Evolutionary conservation across 192 early-diverging fungal species (phyloP).

Genomic region (Ambispora gerdemannii): DNA sequence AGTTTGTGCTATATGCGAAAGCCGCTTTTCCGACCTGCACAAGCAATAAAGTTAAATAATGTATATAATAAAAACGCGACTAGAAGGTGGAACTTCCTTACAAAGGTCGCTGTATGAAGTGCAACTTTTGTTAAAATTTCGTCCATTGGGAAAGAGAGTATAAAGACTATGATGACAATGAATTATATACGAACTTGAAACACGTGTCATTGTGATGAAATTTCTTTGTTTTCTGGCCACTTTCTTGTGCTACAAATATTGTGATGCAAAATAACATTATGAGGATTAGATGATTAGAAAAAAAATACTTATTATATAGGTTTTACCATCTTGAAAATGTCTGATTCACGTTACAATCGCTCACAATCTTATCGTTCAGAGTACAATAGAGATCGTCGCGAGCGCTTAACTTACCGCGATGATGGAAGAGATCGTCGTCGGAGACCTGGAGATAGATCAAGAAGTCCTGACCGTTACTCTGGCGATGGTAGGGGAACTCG

Average conservation of each 20-base stretch:
- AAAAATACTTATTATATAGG: too few relatives aligned
- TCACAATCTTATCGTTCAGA: constrained; percentile 27
- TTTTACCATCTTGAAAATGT: too few relatives aligned
- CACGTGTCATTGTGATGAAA: too few relatives aligned
- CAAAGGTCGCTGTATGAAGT: constrained; percentile 54
- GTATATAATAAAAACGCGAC: not conserved
- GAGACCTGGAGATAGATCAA: not conserved
- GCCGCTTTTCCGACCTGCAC: constrained; percentile 54
- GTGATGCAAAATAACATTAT: too few relatives aligned
- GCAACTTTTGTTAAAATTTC: constrained; percentile 61
- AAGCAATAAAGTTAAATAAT: not conserved
- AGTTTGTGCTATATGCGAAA: constrained; percentile 47
- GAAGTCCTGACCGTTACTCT: constrained; percentile 10
- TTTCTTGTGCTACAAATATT: too few relatives aligned
- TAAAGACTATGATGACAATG: too few relatives aligned
- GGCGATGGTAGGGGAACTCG: not conserved
- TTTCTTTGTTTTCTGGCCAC: too few relatives aligned
- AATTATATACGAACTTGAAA: too few relatives aligned
- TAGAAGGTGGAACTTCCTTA: not conserved
- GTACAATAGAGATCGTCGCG: constrained; percentile 18
- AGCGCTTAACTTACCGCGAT: constrained; percentile 11
- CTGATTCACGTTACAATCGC: constrained; percentile 20
- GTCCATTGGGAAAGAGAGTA: constrained; percentile 45
- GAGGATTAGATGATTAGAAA: too few relatives aligned
- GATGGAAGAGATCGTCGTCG: constrained; percentile 22